Conservation (phyloP, 768 basidiomycete genomes). For the Suillus cothurnatus region DNA sequence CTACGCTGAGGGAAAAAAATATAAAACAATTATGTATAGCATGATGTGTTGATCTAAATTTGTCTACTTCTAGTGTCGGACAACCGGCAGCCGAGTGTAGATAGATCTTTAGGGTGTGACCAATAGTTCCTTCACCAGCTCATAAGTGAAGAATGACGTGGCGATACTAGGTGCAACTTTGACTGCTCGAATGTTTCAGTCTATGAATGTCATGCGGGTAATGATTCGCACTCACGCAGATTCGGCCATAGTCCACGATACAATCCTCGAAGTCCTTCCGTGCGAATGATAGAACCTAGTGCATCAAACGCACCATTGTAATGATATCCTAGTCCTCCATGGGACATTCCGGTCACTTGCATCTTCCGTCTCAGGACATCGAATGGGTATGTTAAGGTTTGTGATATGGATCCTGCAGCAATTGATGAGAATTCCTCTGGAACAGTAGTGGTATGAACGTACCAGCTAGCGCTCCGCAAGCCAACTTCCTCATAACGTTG, state of each 20-base stretch:
- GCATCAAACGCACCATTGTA: constrained; percentile 86
- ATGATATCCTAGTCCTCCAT: constrained; percentile 56
- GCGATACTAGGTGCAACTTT: constrained; percentile 93
- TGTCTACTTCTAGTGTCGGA: constrained; percentile 8
- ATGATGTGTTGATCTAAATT: not conserved
- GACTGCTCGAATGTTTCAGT: constrained; percentile 45
- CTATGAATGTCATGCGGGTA: constrained; percentile 7
- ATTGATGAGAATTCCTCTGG: constrained; percentile 11
- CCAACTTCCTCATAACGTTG: constrained; percentile 66
- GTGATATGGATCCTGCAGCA: constrained; percentile 77
- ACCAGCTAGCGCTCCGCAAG: constrained; percentile 89
- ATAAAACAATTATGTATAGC: not conserved
- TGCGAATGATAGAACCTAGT: constrained; percentile 61
- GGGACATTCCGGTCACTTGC: constrained; percentile 86
- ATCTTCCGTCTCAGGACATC: constrained; percentile 95
- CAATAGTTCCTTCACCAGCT: constrained; percentile 59
- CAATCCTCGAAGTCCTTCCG: constrained; percentile 76
- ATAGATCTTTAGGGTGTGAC: constrained; percentile 33
- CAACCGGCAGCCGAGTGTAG: not conserved
- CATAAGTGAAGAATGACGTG: constrained; percentile 84
- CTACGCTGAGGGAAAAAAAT: not conserved
- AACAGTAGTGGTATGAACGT: constrained; percentile 22
- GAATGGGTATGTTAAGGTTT: constrained; percentile 94
- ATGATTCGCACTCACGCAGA: constrained; percentile 57
- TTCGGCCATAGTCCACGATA: constrained; percentile 92